These are phyloP conservation scores for Trichophyton simii DNA, from an alignment of 2,329 filamentous ascomycete genomes.

Conservation along the genomic window DNA sequence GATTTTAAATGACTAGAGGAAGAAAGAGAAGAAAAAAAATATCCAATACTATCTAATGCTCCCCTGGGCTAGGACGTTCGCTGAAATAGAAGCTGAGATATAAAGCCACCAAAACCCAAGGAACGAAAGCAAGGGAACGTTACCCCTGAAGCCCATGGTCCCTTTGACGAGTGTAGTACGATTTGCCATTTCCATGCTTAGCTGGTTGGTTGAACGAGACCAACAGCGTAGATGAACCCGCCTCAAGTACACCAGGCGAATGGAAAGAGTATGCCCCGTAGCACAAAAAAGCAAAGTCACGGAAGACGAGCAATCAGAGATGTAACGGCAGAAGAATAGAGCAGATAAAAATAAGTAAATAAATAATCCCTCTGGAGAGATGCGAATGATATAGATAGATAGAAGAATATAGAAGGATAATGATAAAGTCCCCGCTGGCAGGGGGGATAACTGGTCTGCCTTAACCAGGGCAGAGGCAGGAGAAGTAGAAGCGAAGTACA, in stretches of 20 bases:
- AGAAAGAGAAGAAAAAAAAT: background rate
- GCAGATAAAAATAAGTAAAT: background rate
- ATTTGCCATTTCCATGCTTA: background rate
- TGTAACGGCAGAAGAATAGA: background rate
- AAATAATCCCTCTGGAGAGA: background rate
- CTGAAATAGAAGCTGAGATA: background rate
- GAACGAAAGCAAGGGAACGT: background rate
- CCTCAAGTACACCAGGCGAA: background rate
- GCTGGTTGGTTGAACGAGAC: background rate
- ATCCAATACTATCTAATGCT: background rate
- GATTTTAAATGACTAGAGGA: background rate
- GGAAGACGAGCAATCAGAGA: no score
- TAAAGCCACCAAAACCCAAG: background rate
- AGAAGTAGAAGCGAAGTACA: conserved; percentile 1
- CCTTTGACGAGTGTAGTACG: background rate
- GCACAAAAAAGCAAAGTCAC: background rate
- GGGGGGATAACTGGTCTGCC: background rate
- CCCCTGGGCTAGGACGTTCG: background rate
- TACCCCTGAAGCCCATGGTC: background rate
- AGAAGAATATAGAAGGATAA: background rate
- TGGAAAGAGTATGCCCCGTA: background rate
- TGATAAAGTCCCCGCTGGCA: background rate
- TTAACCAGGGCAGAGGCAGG: conserved; percentile 1
- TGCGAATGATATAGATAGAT: background rate
- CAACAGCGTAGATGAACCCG: background rate